Conservation (phyloP, 352 stramenopile genomes). For the Sclerospora graminicola region DNA sequence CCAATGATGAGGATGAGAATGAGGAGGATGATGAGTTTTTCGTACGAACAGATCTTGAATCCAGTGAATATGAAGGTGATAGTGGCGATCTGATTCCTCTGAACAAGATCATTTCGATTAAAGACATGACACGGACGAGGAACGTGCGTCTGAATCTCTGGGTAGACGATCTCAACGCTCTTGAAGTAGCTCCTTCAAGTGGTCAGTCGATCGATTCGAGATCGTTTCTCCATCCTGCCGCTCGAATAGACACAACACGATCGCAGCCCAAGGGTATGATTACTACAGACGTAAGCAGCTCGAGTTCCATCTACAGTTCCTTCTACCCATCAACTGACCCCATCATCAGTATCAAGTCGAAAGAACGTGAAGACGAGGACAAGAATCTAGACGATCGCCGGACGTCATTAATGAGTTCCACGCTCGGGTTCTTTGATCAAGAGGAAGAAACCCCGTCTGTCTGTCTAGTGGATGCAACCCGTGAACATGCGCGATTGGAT, state of each 20-base stretch:
- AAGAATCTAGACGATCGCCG: constrained; percentile 19
- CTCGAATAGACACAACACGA: constrained; percentile 10
- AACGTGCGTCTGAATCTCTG: constrained; percentile 9
- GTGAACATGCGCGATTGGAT: constrained; percentile 34
- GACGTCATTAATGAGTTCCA: constrained; percentile 49
- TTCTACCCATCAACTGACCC: constrained; percentile 4
- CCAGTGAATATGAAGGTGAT: constrained; percentile 8
- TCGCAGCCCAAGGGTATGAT: constrained; percentile 18
- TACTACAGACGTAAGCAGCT: constrained; percentile 32
- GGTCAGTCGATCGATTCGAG: constrained; percentile 14
- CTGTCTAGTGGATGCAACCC: constrained; percentile 26
- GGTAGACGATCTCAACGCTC: not conserved
- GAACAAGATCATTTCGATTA: constrained; percentile 55
- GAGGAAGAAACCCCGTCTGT: constrained; percentile 27
- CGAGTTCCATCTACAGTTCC: constrained; percentile 23
- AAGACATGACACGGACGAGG: constrained; percentile 23
- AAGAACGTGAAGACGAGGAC: constrained; percentile 23
- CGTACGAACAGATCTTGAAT: constrained; percentile 4
- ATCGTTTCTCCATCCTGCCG: constrained; percentile 43
- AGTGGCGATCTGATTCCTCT: too few relatives aligned
- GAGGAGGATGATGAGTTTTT: too few relatives aligned
- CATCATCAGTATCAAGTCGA: constrained; percentile 4
- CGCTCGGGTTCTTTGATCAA: constrained; percentile 34
- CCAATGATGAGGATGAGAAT: too few relatives aligned
- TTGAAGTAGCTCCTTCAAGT: constrained; percentile 5